These are phyloP conservation scores for Capsicum rhomboideum DNA, from an alignment of 257 asterid genomes.

Conservation along the genomic window DNA sequence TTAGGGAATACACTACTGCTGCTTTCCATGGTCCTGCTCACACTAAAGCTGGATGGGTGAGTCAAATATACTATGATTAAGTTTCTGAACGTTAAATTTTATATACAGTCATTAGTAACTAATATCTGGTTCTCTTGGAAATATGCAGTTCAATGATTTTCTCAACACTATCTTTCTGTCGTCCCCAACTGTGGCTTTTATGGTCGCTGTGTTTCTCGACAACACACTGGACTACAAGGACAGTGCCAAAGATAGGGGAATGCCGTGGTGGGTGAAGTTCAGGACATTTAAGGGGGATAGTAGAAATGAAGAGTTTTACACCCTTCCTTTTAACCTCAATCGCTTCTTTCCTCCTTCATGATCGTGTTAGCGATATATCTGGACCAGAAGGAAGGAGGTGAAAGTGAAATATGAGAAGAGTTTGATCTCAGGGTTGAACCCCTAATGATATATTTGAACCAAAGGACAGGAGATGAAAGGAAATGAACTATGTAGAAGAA, in stretches of 20 bases:
- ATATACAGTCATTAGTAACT: not conserved
- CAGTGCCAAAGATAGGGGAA: constrained; percentile 85
- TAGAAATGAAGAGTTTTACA: constrained; percentile 92
- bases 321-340: constrained; percentile 92
- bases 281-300: constrained; percentile 86
- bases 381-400: not conserved
- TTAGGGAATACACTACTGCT: constrained; percentile 67
- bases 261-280: constrained; percentile 99
- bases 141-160: constrained; percentile 83
- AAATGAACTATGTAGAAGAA: not conserved
- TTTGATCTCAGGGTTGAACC: not conserved
- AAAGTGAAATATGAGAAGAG: not conserved
- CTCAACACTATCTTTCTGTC: constrained; percentile 81
- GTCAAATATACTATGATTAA: not conserved
- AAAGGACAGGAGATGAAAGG: not conserved
- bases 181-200: constrained; percentile 79
- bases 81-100: not conserved
- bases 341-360: constrained; percentile 95
- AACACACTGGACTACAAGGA: constrained; percentile 92
- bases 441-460: not conserved
- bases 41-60: constrained; percentile 92
- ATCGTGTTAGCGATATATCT: not conserved
- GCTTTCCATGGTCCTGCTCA: constrained; percentile 89
- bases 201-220: constrained; percentile 73
- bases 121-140: not conserved